phyloP scores from a whole-genome alignment of 805 yeast genomes.

The Lipomyces oligophaga region DNA sequence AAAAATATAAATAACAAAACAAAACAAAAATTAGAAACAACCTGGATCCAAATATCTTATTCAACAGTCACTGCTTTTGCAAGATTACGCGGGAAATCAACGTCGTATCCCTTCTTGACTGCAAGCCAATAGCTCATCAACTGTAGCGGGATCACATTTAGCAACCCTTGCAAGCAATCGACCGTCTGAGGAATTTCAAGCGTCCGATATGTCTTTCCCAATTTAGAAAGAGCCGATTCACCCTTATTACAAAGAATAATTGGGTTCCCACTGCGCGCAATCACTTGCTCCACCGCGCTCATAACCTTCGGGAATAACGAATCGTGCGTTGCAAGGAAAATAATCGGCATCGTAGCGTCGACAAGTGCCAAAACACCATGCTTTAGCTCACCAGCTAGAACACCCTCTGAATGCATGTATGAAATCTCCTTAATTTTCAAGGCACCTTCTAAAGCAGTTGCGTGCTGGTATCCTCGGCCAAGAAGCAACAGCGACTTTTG shows the following conservation, averaged over 20 bases:
- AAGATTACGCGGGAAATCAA: conserved; percentile 97
- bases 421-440: conserved; percentile 96
- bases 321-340: conserved; percentile 95
- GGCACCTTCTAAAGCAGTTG: conserved; percentile 98
- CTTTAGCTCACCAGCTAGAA: conserved; percentile 96
- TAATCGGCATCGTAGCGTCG: conserved; percentile 88
- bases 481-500: conserved; percentile 84
- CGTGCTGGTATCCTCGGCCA: conserved; percentile 97
- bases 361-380: conserved; percentile 97
- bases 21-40: not conserved
- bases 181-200: conserved; percentile 93
- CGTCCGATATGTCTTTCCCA: conserved; percentile 39
- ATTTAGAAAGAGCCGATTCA: conserved; percentile 44
- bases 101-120: conserved; percentile 89
- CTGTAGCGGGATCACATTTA: conserved; percentile 92
- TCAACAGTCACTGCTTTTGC: conserved; percentile 98
- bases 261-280: conserved; percentile 96
- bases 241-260: conserved; percentile 87
- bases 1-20: not conserved
- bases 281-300: conserved; percentile 93
- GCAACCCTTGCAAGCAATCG: conserved; percentile 94
- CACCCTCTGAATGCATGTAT: conserved; percentile 99
- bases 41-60: conserved; percentile 39
- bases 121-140: conserved; percentile 97
- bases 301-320: conserved; percentile 93